A percentile compares a stretch with the other conserved stretches of the same genome.
Evolutionary conservation across 2,329 filamentous ascomycete genomes (phyloP).

Genomic region (Fusarium domesticum): DNA sequence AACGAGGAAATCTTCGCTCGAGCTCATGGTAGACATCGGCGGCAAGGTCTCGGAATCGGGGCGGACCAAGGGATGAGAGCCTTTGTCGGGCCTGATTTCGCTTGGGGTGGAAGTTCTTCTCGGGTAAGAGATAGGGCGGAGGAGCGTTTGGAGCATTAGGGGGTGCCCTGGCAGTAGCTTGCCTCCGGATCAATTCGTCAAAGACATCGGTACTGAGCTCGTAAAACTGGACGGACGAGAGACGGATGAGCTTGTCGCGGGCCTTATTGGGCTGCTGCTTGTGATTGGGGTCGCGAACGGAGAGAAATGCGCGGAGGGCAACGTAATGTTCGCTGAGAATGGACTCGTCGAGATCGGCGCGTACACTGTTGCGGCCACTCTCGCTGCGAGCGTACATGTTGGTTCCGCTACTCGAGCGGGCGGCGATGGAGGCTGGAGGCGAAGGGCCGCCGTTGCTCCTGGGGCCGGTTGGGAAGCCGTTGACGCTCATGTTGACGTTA

Average conservation of each 20-base stretch:
- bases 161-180: slow-evolving; percentile 60
- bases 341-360: slow-evolving; percentile 58
- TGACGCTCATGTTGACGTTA: slow-evolving; percentile 56
- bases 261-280: slow-evolving; percentile 81
- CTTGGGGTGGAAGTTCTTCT: slow-evolving; percentile 89
- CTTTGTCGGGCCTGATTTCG: slow-evolving; percentile 97
- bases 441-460: slow-evolving; percentile 66
- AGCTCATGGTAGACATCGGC: slow-evolving; percentile 96
- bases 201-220: slow-evolving; percentile 97
- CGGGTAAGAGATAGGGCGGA: slow-evolving; percentile 78
- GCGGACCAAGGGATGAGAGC: slow-evolving; percentile 81
- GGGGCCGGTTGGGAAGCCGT: slow-evolving; percentile 55
- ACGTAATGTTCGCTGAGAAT: slow-evolving; percentile 78
- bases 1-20: slow-evolving; percentile 83
- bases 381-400: slow-evolving; percentile 63
- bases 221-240: slow-evolving; percentile 91
- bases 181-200: slow-evolving; percentile 86
- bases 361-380: slow-evolving; percentile 56
- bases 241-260: slow-evolving; percentile 85
- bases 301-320: slow-evolving; percentile 73
- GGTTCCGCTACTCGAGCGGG: slow-evolving; percentile 78
- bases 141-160: slow-evolving; percentile 52
- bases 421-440: slow-evolving; percentile 77
- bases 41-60: slow-evolving; percentile 85
- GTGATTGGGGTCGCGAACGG: slow-evolving; percentile 71